Conservation (phyloP, 495 filamentous ascomycete genomes). For the Evansstolkia leycettana region DNA sequence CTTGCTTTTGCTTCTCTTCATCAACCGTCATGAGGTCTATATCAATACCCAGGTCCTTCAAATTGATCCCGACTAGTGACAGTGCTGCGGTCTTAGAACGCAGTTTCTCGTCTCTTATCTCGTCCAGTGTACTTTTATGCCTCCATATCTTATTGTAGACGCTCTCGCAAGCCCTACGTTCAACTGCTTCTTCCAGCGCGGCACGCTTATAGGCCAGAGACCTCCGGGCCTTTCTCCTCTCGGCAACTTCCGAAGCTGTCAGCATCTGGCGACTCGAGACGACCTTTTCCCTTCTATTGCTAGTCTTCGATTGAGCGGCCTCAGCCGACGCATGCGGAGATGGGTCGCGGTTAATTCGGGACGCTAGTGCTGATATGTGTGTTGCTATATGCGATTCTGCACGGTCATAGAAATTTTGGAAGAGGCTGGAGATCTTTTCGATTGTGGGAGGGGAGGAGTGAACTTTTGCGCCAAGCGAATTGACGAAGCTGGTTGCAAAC, state of each 20-base stretch:
- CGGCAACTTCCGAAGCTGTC: slow-evolving; percentile 70
- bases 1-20: slow-evolving; percentile 54
- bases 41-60: slow-evolving; percentile 77
- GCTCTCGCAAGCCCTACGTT: slow-evolving; percentile 73
- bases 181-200: slow-evolving; percentile 83
- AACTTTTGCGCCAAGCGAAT: slow-evolving; percentile 78
- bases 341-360: slow-evolving; percentile 53
- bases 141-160: slow-evolving; percentile 84
- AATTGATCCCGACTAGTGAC: slow-evolving; percentile 75
- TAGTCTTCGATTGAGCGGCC: slow-evolving; percentile 5
- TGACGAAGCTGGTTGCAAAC: slow-evolving; percentile 57
- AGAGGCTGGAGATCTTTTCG: slow-evolving; percentile 71
- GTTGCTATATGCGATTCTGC: slow-evolving; percentile 76
- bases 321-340: slow-evolving; percentile 36
- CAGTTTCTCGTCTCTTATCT: slow-evolving; percentile 88
- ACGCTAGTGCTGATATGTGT: slow-evolving; percentile 72
- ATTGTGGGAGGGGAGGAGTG: slow-evolving; percentile 74
- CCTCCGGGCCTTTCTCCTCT: slow-evolving; percentile 65
- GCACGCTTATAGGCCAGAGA: slow-evolving; percentile 62
- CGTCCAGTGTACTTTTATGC: slow-evolving; percentile 84
- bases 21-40: slow-evolving; percentile 38
- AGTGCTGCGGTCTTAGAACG: slow-evolving; percentile 90
- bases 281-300: slow-evolving; percentile 10
- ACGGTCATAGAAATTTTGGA: slow-evolving; percentile 86
- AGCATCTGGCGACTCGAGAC: slow-evolving; percentile 74